phyloP scores from a whole-genome alignment of 495 filamentous ascomycete genomes.

The Aspergillus hancockii region DNA sequence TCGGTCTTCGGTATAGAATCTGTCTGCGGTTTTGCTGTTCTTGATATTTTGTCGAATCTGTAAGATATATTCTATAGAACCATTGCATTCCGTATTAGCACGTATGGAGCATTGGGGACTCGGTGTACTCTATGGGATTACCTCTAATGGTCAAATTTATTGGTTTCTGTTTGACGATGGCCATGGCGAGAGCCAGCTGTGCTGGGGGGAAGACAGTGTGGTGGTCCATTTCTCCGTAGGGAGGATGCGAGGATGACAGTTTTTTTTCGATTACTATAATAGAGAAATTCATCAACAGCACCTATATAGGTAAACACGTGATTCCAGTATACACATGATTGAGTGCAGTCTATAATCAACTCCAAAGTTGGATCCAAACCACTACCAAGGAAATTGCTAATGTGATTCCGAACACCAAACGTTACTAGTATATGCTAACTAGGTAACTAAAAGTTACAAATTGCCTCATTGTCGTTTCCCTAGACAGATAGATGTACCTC shows the following conservation, averaged over 20 bases:
- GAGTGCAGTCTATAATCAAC: too few relatives aligned
- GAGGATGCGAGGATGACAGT: background rate
- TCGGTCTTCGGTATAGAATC: slow-evolving; percentile 19
- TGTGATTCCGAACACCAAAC: too few relatives aligned
- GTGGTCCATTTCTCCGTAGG: slow-evolving; percentile 9
- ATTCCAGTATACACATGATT: background rate
- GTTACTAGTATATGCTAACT: too few relatives aligned
- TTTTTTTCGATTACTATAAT: background rate
- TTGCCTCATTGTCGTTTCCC: too few relatives aligned
- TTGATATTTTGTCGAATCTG: slow-evolving; percentile 41
- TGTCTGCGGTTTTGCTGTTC: slow-evolving; percentile 12
- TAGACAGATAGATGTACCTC: too few relatives aligned
- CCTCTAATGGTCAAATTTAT: slow-evolving; percentile 36
- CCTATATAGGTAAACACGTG: background rate
- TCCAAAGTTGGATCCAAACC: too few relatives aligned
- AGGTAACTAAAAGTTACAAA: too few relatives aligned
- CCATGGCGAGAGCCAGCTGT: slow-evolving; percentile 48
- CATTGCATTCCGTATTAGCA: background rate
- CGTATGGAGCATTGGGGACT: background rate
- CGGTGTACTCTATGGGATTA: slow-evolving; percentile 14
- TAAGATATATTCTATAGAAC: slow-evolving; percentile 39
- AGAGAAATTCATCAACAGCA: background rate
- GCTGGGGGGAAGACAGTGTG: slow-evolving; percentile 26
- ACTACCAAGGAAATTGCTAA: too few relatives aligned
- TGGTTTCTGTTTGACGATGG: slow-evolving; percentile 48